Evolutionary conservation across 176 grass and related monocot species (phyloP), one percentile per base, ranked within the genome.

Genomic region (Bonia amplexicaulis): DNA sequence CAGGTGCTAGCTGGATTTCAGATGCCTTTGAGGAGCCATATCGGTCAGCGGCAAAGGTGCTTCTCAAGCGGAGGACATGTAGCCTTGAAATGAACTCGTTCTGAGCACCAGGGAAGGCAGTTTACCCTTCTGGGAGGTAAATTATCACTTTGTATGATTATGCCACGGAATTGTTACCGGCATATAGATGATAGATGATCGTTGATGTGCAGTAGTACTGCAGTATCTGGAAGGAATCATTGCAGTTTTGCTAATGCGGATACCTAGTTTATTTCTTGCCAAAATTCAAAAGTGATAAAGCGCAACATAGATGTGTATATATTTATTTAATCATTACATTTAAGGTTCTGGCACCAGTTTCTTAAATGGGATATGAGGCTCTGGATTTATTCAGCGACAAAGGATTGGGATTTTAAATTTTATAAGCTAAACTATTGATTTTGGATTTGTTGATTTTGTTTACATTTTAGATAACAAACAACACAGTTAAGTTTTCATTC

Each of bases 11-110:
- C 77, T 97, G 92, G 95, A 88, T 97, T 71, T 86, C 87, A 53
- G 69, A 95, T 64, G 91, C 95, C 41, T 97, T 97, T 78, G 93
- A 97, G 82, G 95, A 97, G 82, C 92, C 92, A 11, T 95, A 95
- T 63, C 79, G 65, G 35, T 87, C 87, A 3, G 95, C 90, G 0
- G 90, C 88, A 3, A 88, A 79, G 71, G 85, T 91, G 79, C 95
- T 97, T 86, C 66, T 97, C 76, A 92, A 92, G 78, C 82, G 72
- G 23, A 88, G 68, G 71, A 89, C 83, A 20, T 93, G 90, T 64
- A 80, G 87, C 58, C 90, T 97, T 72, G 92, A 97, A 75, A 97
- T 97, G 95, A 97, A 97, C 86, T 97, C 95, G 0, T 97, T 97
- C 89, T 97, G 85, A 94, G 54, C 51, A 69, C 44, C 33, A 19